Evolutionary conservation across 148 eudicot species (phyloP), one percentile per base, ranked within the genome.

Genomic region (Nyssa sinensis): DNA sequence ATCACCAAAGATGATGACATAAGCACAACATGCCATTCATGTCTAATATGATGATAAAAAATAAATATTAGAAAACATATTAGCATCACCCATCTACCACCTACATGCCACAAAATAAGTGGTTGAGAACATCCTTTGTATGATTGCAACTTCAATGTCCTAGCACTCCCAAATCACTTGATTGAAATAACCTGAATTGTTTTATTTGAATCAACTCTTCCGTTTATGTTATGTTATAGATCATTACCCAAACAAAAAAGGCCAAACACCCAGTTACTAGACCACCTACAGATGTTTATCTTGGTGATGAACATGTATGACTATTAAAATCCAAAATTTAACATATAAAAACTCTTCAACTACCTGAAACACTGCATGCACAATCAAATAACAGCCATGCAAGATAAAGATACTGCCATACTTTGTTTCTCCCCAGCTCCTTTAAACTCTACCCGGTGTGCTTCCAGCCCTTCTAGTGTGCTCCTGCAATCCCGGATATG

Each of bases 381-480:
- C 21, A 21, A 29, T 35, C 34, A 47, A 29, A 73, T 3, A 49
- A 8, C 21, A 41, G 27, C 63, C 17, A 14, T 23, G n/a, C 34
- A 35, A 75, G 28, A 58, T 64, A 62, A 69, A 32, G 25, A 70
- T 75, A 71, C 30, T 30, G 64, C 12, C 91, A 67, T 87, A 93
- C 97, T 88, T 75, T 86, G 91, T 81, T 74, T 87, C 81, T 90
- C 91, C 53, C 85, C 64, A 65, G 79, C 78, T 72, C 84, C 87
- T 84, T 80, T 86, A 44, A 91, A 74, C 69, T 91, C 93, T 11
- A 71, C 67, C 73, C 85, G 81, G 41, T 90, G 85, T 71, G 85
- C 85, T 77, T 90, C 90, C 74, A 90, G 84, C 75, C 81, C 87
- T 79, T 89, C 92, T 78, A 90, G 66, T 71, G 85, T 75, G 81